Conservation (phyloP, 345 rosid genomes). For the Ricinus communis region DNA sequence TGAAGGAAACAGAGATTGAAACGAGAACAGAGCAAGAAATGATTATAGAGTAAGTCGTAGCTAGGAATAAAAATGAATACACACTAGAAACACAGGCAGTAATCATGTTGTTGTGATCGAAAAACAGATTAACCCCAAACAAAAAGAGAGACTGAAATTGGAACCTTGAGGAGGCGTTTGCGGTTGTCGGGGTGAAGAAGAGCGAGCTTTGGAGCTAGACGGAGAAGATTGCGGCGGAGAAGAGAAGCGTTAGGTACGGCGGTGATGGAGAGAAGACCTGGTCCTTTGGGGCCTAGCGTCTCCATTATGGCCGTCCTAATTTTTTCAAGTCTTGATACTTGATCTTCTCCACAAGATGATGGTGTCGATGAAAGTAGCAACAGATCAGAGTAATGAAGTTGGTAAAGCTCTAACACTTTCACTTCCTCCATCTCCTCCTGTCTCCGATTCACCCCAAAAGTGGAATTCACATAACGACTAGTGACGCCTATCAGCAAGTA, state of each 20-base stretch:
- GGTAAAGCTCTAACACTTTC: slow-evolving; percentile 50
- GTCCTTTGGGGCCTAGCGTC: slow-evolving; percentile 70
- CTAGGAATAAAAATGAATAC: too few species aligned
- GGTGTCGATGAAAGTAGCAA: slow-evolving; percentile 30
- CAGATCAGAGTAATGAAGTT: slow-evolving; percentile 57
- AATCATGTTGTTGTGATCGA: not conserved
- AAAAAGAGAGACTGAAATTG: not conserved
- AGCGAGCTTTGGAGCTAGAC: slow-evolving; percentile 62
- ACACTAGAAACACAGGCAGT: not conserved
- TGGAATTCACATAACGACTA: too few species aligned
- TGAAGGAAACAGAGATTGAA: not conserved
- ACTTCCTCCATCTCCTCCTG: slow-evolving; percentile 31
- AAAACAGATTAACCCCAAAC: too few species aligned
- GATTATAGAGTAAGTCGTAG: too few species aligned
- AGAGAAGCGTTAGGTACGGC: slow-evolving; percentile 51
- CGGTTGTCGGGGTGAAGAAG: slow-evolving; percentile 57
- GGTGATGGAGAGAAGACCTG: slow-evolving; percentile 67
- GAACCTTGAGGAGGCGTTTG: slow-evolving; percentile 65
- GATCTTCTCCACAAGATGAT: slow-evolving; percentile 35
- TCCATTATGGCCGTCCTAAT: slow-evolving; percentile 51
- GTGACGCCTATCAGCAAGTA: too few species aligned
- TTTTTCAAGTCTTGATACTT: slow-evolving; percentile 29
- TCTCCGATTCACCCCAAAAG: too few species aligned
- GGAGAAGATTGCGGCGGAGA: slow-evolving; percentile 66
- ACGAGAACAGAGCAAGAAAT: too few species aligned